Evolutionary conservation across 2,329 filamentous ascomycete species (phyloP).

Genomic region (Talaromyces sp.): DNA sequence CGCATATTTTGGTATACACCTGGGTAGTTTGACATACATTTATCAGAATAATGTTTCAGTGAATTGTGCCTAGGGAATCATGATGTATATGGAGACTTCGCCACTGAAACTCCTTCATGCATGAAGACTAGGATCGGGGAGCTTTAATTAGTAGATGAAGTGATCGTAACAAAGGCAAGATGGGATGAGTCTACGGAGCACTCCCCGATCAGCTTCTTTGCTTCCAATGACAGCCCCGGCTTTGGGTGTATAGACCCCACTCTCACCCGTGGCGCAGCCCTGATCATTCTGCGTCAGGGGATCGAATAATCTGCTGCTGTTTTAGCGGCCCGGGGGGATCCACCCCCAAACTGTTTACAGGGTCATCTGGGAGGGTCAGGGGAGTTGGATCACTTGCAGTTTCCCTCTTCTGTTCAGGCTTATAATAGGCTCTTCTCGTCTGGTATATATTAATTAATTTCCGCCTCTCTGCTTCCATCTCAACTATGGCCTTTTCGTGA

Average conservation of each 20-base stretch:
- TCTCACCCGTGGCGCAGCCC: not conserved
- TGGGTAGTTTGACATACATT: no score
- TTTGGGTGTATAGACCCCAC: not conserved
- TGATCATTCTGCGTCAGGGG: not conserved
- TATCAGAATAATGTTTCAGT: no score
- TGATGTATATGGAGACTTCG: no score
- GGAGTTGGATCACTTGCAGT: constrained; percentile 18
- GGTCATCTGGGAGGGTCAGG: constrained; percentile 20
- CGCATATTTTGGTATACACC: no score
- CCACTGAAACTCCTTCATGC: no score
- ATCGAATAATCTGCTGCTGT: not conserved
- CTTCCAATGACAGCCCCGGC: no score
- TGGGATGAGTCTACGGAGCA: no score
- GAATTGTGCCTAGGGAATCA: no score
- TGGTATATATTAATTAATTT: not conserved
- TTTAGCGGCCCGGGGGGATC: not conserved
- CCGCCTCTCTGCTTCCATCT: not conserved
- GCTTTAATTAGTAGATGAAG: not conserved
- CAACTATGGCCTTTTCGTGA: not conserved
- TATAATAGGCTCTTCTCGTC: not conserved
- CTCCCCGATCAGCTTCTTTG: not conserved
- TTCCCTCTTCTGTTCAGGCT: not conserved
- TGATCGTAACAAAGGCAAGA: not conserved
- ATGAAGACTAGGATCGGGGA: not conserved
- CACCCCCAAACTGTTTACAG: not conserved